phyloP scores from a whole-genome alignment of 305 asterid species.

The Salvia sclarea region DNA sequence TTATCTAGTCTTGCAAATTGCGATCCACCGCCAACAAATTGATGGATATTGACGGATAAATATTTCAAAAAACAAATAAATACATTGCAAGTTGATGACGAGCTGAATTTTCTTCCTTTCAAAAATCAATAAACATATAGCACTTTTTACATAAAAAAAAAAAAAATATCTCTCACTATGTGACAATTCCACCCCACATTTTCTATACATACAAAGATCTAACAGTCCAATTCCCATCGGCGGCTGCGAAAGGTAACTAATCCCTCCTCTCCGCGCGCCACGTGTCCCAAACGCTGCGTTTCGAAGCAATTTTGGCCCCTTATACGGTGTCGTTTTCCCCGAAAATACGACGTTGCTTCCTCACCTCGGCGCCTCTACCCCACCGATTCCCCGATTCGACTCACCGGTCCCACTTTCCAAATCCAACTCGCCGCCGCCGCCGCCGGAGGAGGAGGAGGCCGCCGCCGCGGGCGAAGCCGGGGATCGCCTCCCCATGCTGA shows the following conservation, averaged over 20 bases:
- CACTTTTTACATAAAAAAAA: not conserved
- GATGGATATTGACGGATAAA: not conserved
- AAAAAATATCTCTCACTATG: not conserved
- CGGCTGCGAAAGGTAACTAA: not conserved
- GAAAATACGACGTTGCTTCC: slow-evolving; percentile 29
- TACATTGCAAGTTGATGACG: not conserved
- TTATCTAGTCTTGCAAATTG: too few species aligned
- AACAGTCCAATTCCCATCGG: not conserved
- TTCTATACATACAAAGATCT: not conserved
- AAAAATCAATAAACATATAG: not conserved
- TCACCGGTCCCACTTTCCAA: slow-evolving; percentile 42
- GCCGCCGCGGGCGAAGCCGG: slow-evolving; percentile 32
- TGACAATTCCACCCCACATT: not conserved
- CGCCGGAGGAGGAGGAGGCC: slow-evolving; percentile 4
- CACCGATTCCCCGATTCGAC: slow-evolving; percentile 27
- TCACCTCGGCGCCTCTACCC: slow-evolving; percentile 20
- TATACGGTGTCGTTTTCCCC: slow-evolving; percentile 31
- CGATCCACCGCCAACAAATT: too few species aligned
- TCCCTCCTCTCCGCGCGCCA: slow-evolving; percentile 28
- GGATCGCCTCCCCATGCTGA: slow-evolving; percentile 56
- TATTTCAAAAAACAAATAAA: too few species aligned
- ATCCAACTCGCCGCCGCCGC: slow-evolving; percentile 40
- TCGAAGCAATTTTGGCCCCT: not conserved
- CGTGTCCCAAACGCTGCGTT: slow-evolving; percentile 30
- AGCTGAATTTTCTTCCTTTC: not conserved